Conservation (phyloP, 140 eudicot genomes). For the Senecio squalidus region DNA sequence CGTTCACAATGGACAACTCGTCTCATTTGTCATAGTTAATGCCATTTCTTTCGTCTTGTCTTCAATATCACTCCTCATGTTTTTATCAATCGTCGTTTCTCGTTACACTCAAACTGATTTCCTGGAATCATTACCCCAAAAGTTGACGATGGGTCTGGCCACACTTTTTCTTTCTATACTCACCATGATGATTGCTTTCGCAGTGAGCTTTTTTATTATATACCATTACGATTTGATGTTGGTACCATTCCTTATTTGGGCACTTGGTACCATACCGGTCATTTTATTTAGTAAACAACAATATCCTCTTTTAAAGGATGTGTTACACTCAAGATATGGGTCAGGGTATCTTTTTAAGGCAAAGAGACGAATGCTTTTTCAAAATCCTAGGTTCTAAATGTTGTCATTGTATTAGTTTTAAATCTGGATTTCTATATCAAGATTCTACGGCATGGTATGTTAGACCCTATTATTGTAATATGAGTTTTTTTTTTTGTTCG, state of each 20-base stretch:
- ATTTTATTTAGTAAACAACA: neutral
- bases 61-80: slow-evolving; percentile 19
- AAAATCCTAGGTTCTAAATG: neutral
- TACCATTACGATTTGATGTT: neutral
- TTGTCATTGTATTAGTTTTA: no score
- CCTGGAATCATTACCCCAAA: slow-evolving; percentile 15
- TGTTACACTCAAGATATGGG: neutral
- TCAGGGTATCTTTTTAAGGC: neutral
- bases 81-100: slow-evolving; percentile 24
- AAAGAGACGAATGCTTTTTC: neutral
- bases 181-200: neutral
- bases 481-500: no score
- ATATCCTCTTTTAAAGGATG: neutral
- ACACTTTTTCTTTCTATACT: slow-evolving; percentile 7
- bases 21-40: slow-evolving; percentile 8
- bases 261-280: neutral
- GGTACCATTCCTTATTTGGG: neutral
- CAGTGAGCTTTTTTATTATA: neutral
- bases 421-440: no score
- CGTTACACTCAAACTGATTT: slow-evolving; percentile 17
- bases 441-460: no score
- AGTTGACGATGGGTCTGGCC: slow-evolving; percentile 6
- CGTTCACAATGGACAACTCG: neutral
- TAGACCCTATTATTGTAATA: no score
- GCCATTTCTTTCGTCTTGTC: slow-evolving; percentile 14